Conservation (phyloP, 1,139 yeast genomes). For the Sugiyamaella neomexicana region DNA sequence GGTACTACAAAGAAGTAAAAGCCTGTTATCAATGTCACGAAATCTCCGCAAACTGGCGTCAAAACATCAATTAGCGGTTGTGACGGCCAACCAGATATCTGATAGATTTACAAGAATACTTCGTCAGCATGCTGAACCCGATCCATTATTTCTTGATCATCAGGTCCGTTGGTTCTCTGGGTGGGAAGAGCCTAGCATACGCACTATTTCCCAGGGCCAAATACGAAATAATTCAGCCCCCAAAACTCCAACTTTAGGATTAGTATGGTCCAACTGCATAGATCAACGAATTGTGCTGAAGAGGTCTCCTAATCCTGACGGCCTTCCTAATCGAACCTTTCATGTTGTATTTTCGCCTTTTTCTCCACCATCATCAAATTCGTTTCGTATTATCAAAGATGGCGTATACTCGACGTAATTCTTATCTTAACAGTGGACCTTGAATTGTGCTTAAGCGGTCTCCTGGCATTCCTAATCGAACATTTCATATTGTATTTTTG, state of each 20-base stretch:
- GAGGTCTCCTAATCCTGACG: conserved; percentile 31
- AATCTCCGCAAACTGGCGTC: conserved; percentile 54
- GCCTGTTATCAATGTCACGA: conserved; percentile 47
- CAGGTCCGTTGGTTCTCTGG: conserved; percentile 76
- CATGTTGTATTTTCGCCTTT: conserved; percentile 44
- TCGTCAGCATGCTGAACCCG: conserved; percentile 22
- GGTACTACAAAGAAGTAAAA: conserved; percentile 14
- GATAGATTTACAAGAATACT: conserved; percentile 43
- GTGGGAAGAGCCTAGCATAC: conserved; percentile 53
- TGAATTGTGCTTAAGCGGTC: conserved; percentile 44
- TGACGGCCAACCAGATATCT: conserved; percentile 79
- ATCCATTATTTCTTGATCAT: conserved; percentile 48
- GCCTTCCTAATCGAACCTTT: conserved; percentile 36
- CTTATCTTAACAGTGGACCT: no score
- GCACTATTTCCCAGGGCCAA: background rate
- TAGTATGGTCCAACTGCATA: conserved; percentile 47
- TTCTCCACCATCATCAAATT: conserved; percentile 21
- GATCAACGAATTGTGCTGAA: conserved; percentile 44
- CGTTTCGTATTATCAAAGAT: conserved; percentile 23
- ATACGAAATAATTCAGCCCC: background rate
- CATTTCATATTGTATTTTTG: conserved; percentile 45
- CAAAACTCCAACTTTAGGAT: conserved; percentile 47
- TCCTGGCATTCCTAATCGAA: conserved; percentile 32
- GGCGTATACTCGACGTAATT: conserved; percentile 5
- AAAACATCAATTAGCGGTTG: conserved; percentile 56